Evolutionary conservation across 192 early-diverging fungal species (phyloP), one percentile per base, ranked within the genome.

Genomic region (Dissophora globulifera): DNA sequence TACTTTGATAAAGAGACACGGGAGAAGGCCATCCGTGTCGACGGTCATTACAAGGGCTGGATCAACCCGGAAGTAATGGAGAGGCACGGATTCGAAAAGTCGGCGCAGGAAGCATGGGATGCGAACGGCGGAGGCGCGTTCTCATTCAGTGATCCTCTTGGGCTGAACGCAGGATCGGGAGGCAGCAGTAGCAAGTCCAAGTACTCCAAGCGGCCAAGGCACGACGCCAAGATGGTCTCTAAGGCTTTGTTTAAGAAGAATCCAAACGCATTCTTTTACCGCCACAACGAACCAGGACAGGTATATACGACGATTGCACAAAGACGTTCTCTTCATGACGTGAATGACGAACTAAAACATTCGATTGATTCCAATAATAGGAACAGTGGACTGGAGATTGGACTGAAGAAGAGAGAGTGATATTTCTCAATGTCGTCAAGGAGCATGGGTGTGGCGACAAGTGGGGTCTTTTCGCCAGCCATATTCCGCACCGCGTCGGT

Each of bases 301-400:
- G 84, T 83, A 81, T 59, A 62, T 45, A n/a, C n/a, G n/a, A n/a
- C n/a, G n/a, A n/a, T n/a, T n/a, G n/a, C n/a, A n/a, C n/a, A n/a
- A n/a, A n/a, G n/a, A n/a, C n/a, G n/a, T n/a, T n/a, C n/a, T n/a
- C n/a, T n/a, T n/a, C n/a, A n/a, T n/a, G n/a, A n/a, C n/a, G n/a
- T n/a, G n/a, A n/a, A n/a, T n/a, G n/a, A n/a, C n/a, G n/a, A n/a
- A n/a, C n/a, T n/a, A n/a, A n/a, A n/a, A n/a, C n/a, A n/a, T n/a
- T n/a, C n/a, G n/a, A n/a, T n/a, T n/a, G 11, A 23, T 23, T 26
- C 33, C 27, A 17, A 47, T 40, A 15, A 31, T 61, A 85, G 80
- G 86, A 87, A 46, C 89, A 93, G 67, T 89, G 87, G 87, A 88
- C 85, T 5, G 89, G 88, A 15, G 91, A 92, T 59, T 93, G 91